Conservation (phyloP, 1,284 basidiomycete species). For the Cerioporus squamosus region DNA sequence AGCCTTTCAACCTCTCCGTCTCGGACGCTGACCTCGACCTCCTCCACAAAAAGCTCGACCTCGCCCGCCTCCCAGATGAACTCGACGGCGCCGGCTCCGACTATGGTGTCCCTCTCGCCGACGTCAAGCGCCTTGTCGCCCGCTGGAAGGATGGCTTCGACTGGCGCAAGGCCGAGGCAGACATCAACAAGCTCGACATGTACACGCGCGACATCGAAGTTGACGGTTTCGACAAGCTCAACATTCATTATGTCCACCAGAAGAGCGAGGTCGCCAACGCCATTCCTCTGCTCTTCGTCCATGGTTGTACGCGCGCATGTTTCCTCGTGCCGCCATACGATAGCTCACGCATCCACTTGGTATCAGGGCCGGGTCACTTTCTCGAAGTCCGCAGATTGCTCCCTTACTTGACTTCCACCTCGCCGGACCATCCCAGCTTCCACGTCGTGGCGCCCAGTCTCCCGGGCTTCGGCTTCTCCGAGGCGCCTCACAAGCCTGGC, state of each 20-base stretch:
- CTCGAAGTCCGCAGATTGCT: conserved; percentile 43
- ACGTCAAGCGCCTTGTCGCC: conserved; percentile 46
- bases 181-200: conserved; percentile 50
- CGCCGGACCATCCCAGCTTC: conserved; percentile 40
- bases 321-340: background rate
- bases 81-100: conserved; percentile 47
- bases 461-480: conserved; percentile 45
- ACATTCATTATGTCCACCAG: conserved; percentile 56
- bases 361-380: conserved; percentile 49
- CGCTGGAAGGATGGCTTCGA: conserved; percentile 51
- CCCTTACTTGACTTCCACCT: conserved; percentile 28
- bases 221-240: conserved; percentile 46
- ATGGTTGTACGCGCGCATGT: conserved; percentile 49
- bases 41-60: conserved; percentile 45
- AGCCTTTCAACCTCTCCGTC: conserved; percentile 47
- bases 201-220: conserved; percentile 50
- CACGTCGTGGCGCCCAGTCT: conserved; percentile 50
- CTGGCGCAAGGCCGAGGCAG: conserved; percentile 49
- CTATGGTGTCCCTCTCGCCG: conserved; percentile 52
- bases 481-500: conserved; percentile 37
- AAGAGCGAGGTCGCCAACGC: conserved; percentile 43
- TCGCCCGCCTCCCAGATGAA: conserved; percentile 51
- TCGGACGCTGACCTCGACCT: conserved; percentile 41
- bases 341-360: background rate
- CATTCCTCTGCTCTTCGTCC: conserved; percentile 55